A percentile compares a stretch with the other conserved stretches of the same genome.
Evolutionary conservation across 805 yeast genomes (phyloP).

Genomic region (Pichia gijzeniarum): DNA sequence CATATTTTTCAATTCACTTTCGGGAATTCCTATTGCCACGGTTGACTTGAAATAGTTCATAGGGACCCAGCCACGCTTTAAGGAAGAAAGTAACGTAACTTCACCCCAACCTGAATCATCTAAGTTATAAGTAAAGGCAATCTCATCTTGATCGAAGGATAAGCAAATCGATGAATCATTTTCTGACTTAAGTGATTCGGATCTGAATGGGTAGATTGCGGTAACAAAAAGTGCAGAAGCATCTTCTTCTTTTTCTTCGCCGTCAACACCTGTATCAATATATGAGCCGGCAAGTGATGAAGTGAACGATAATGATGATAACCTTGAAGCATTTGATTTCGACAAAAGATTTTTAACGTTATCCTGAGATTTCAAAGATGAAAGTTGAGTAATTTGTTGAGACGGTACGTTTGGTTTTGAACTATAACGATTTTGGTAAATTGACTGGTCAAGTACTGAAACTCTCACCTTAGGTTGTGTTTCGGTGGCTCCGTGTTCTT

Average conservation of each 20-base stretch:
- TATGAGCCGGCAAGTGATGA: background rate
- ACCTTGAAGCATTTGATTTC: background rate
- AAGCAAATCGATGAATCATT: slow-evolving; percentile 69
- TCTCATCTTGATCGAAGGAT: slow-evolving; percentile 61
- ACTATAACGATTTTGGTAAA: slow-evolving; percentile 19
- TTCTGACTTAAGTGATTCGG: slow-evolving; percentile 48
- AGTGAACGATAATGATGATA: background rate
- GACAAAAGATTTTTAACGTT: background rate
- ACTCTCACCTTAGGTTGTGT: slow-evolving; percentile 13
- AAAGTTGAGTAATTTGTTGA: background rate
- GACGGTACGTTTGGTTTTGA: slow-evolving; percentile 4
- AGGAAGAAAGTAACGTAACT: slow-evolving; percentile 58
- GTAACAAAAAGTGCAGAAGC: slow-evolving; percentile 34
- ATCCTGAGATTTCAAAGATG: background rate
- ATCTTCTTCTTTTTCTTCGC: slow-evolving; percentile 24
- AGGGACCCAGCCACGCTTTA: slow-evolving; percentile 79
- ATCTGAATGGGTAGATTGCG: slow-evolving; percentile 30
- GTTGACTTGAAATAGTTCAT: slow-evolving; percentile 63
- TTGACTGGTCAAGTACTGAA: slow-evolving; percentile 25
- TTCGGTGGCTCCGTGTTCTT: background rate
- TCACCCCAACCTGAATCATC: slow-evolving; percentile 89
- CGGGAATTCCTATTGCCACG: slow-evolving; percentile 18
- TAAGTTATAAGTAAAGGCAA: slow-evolving; percentile 71
- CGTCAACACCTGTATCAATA: background rate
- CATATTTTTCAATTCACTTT: slow-evolving; percentile 12